phyloP scores from a whole-genome alignment of 2,329 filamentous ascomycete species.

The Ascochyta fabae region DNA sequence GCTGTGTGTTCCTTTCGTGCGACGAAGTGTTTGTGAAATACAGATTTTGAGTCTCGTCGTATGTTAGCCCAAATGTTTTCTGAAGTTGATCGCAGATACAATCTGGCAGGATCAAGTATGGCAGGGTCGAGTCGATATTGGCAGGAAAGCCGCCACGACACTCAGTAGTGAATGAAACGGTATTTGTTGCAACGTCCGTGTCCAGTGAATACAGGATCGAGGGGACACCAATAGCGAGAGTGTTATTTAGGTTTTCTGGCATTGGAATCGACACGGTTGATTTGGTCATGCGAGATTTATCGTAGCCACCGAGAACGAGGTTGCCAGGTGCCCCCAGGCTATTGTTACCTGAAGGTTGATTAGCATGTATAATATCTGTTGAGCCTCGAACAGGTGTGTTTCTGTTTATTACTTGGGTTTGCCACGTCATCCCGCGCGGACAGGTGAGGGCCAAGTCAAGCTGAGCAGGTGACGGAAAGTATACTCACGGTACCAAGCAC shows the following conservation, averaged over 20 bases:
- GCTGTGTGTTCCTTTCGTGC: conserved; percentile 28
- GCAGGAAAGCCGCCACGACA: conserved; percentile 9
- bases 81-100: conserved; percentile 48
- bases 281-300: conserved; percentile 38
- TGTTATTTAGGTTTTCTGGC: neutral
- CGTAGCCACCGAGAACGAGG: conserved; percentile 52
- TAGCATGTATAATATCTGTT: conserved; percentile 3
- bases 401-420: too few species aligned
- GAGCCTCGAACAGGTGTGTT: too few species aligned
- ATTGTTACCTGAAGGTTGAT: conserved; percentile 34
- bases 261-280: conserved; percentile 28
- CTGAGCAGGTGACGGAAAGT: neutral
- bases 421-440: too few species aligned
- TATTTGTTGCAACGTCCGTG: conserved; percentile 15
- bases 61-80: conserved; percentile 44
- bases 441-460: neutral
- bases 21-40: conserved; percentile 45
- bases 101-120: conserved; percentile 42
- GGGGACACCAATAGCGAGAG: conserved; percentile 20
- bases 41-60: conserved; percentile 37
- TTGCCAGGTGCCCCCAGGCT: conserved; percentile 30
- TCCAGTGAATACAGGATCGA: conserved; percentile 35
- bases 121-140: conserved; percentile 49
- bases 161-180: conserved; percentile 13
- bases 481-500: conserved; percentile 45